These are phyloP conservation scores for Pichia nakasei DNA, from an alignment of 805 yeast species.

Conservation along the genomic window DNA sequence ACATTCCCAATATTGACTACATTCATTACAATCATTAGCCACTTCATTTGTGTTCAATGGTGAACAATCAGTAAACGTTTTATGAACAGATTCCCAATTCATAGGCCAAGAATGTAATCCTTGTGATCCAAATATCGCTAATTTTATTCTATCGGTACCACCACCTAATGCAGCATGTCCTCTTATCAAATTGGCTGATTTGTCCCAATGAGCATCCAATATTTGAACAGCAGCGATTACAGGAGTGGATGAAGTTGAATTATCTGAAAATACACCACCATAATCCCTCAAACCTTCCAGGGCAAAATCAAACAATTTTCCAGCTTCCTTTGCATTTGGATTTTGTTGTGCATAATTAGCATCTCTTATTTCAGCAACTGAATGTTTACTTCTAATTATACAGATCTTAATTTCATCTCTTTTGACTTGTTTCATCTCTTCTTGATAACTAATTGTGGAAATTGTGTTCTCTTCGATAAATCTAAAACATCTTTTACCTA, in stretches of 20 bases:
- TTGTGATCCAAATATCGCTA: constrained; percentile 93
- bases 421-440: constrained; percentile 22
- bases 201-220: constrained; percentile 81
- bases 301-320: constrained; percentile 74
- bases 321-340: constrained; percentile 57
- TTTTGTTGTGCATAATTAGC: constrained; percentile 86
- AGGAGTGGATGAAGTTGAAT: constrained; percentile 31
- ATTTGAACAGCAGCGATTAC: constrained; percentile 79
- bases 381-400: constrained; percentile 54
- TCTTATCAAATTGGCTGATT: constrained; percentile 43
- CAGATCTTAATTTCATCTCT: constrained; percentile 72
- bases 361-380: constrained; percentile 65
- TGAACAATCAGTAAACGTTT: constrained; percentile 67
- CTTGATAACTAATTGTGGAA: constrained; percentile 45
- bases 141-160: constrained; percentile 54
- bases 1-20: constrained; percentile 88
- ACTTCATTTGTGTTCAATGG: constrained; percentile 54
- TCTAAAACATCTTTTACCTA: constrained; percentile 70
- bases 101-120: constrained; percentile 90
- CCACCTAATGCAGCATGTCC: constrained; percentile 97
- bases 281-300: constrained; percentile 54
- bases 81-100: constrained; percentile 60
- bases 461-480: constrained; percentile 57
- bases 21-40: constrained; percentile 83
- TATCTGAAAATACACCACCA: constrained; percentile 44